Base-by-base conservation (phyloP, 2,329 filamentous ascomycete species). In the Cryphonectria carpinicola region DNA sequence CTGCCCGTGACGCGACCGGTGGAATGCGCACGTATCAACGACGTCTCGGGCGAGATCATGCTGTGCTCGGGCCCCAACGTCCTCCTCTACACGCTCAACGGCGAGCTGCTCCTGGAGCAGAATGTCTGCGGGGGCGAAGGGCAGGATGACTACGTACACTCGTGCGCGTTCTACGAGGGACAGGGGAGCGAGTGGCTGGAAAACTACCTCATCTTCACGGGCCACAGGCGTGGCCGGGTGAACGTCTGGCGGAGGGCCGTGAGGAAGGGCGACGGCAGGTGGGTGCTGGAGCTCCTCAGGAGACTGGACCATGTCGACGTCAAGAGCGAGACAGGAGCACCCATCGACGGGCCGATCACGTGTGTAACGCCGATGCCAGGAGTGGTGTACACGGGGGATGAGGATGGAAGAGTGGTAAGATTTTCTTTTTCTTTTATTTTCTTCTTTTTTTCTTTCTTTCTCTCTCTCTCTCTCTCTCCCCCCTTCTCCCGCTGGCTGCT, bases 161-260 rank as follows among this genome's bases (percentile, higher is more conserved):
- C 92, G 1, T 96, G 94, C 74, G 93, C 95, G 3, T 97, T 97
- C 80, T 98, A 98, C 81, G 95, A 98, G 79, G 95, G 95, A 0
- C 88, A 90, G 0, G 92, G 91, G 2, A 96, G 94, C 75, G 96
- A 98, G 81, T 98, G 95, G 93, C 85, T 97, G 4, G 93, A 97
- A 81, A 91, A 92, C 68, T 91, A 92, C 72, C 84, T 99, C 60
- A 84, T 98, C 52, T 95, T 99, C 74, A 98, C 95, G 0, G 96
- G 96, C 0, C 96, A 98, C 78, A 86, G 89, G 73, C 86, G 90
- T 66, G 96, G 96, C 0, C 86, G 94, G 19, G 95, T 97, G 46
- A 97, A 97, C 76, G 89, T 93, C 28, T 92, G 91, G 89, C 84
- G 85, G 65, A 87, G 87, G 74, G 75, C 74, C n/a, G 76, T 79